A percentile compares a stretch with the other conserved stretches of the same genome.
Evolutionary conservation across 2,329 filamentous ascomycete genomes (phyloP).

Genomic region (Talaromyces marneffei): DNA sequence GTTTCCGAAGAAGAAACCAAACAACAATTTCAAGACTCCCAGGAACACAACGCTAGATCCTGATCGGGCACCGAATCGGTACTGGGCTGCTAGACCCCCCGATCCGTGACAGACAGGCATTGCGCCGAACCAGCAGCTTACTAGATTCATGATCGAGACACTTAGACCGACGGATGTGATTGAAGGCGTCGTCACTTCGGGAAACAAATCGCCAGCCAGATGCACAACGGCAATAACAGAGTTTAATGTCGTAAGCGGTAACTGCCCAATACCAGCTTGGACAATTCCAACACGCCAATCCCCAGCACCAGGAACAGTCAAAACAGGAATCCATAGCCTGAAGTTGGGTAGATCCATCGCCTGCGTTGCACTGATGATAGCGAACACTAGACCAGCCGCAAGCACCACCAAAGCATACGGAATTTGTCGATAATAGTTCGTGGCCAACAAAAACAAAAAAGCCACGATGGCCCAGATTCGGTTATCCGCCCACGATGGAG

Average conservation of each 20-base stretch:
- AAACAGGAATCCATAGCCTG: conserved; percentile 55
- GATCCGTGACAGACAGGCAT: conserved; percentile 96
- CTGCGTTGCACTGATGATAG: conserved; percentile 41
- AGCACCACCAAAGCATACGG: conserved; percentile 77
- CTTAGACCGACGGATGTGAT: conserved; percentile 75
- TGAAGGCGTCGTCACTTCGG: conserved; percentile 59
- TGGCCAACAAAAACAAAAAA: conserved; percentile 64
- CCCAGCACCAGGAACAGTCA: conserved; percentile 41
- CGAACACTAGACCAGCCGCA: conserved; percentile 60
- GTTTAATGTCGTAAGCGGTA: conserved; percentile 88
- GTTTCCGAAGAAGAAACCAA: conserved; percentile 71
- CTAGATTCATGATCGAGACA: conserved; percentile 75
- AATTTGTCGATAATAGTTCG: conserved; percentile 58
- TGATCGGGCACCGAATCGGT: conserved; percentile 83
- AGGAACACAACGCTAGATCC: conserved; percentile 78
- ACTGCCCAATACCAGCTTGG: conserved; percentile 71
- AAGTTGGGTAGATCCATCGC: conserved; percentile 46
- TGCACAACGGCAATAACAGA: conserved; percentile 83
- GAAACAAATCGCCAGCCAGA: conserved; percentile 70
- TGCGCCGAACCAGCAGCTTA: conserved; percentile 83
- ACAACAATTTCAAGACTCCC: conserved; percentile 65
- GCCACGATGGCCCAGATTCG: conserved; percentile 68
- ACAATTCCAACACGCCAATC: conserved; percentile 52
- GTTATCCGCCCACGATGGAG: conserved; percentile 67
- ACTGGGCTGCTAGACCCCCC: conserved; percentile 83